Conservation (phyloP, 768 basidiomycete genomes). For the Gloeostereum incarnatum region DNA sequence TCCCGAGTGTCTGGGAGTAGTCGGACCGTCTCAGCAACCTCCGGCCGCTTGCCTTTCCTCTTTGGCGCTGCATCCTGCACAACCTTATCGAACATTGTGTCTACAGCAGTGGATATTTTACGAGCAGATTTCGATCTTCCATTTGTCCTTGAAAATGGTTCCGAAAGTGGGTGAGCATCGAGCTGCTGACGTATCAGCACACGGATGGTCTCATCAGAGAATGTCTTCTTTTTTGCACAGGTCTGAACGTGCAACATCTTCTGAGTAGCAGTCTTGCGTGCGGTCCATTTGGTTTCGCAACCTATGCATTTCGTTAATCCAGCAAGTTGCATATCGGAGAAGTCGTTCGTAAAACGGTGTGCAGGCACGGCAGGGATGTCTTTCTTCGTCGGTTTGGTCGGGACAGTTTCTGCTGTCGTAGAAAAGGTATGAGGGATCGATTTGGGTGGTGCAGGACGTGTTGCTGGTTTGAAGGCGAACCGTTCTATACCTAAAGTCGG, state of each 20-base stretch:
- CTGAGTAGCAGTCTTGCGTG: conserved; percentile 49
- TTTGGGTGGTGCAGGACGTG: background rate
- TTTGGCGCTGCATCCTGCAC: conserved; percentile 34
- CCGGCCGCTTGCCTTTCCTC: conserved; percentile 30
- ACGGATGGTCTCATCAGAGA: conserved; percentile 46
- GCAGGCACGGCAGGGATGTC: conserved; percentile 4
- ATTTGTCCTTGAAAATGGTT: conserved; percentile 9
- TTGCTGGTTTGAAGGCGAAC: background rate
- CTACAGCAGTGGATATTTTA: conserved; percentile 11
- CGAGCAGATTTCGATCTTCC: conserved; percentile 12
- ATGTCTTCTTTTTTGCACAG: conserved; percentile 55
- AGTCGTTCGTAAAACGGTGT: conserved; percentile 20
- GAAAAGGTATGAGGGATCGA: background rate
- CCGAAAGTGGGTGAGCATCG: conserved; percentile 11
- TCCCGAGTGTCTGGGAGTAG: conserved; percentile 37
- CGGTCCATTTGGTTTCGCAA: conserved; percentile 62
- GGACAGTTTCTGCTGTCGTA: background rate
- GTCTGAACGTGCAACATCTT: conserved; percentile 60
- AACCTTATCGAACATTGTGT: conserved; percentile 47
- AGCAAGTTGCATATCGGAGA: conserved; percentile 36
- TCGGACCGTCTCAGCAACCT: conserved; percentile 32
- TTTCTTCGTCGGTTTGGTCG: conserved; percentile 8
- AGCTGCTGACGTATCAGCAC: conserved; percentile 44
- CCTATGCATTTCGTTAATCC: conserved; percentile 50
- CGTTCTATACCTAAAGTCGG: background rate